Base-by-base conservation (phyloP, 148 eudicot genomes). In the Vaccinium vitisidaea region DNA sequence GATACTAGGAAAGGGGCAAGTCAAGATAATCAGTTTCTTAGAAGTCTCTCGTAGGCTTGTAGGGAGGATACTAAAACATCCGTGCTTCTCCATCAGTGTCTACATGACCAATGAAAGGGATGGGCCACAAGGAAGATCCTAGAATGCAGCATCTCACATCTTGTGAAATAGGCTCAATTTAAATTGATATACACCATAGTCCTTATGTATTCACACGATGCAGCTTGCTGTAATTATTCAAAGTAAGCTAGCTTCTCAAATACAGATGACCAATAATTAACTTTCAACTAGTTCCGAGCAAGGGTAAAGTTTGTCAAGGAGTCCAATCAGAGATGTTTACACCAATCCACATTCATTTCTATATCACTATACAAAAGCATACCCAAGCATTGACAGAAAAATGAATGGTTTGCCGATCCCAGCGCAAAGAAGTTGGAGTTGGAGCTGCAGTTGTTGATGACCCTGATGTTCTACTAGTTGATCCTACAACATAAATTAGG, bases 331-430 rank as follows among this genome's bases (percentile, higher is more conserved):
- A 50, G 18, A 78, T 78, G 63, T 48, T 19, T 75, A 15, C 52
- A 46, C 21, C 10, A 52, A 18, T 27, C 63, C 63, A 50, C 14
- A 53, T 77, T 77, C 80, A 78, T 53, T 53, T 15, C 55, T 27
- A 14, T 53, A 25, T 53, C 5, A 46, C 43, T 21, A 48, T 36
- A 8, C 53, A 18, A 16, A 16, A 59, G 21, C 79, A 55, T 92
- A 96, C 99, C 99, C 99, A 96, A 83, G 97, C 98, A 91, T 95
- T 94, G 88, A 94, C 91, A 81, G 99, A 92, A 88, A 96, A 96
- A 75, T 89, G 97, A 80, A 96, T 89, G 48, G 99, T 96, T 78
- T 92, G 91, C 25, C 88, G 89, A 85, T 96, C 93, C 98, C 95
- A 96, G 82, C 95, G 98, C 92, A 95, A 86, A 81, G 95, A 83